phyloP scores from a whole-genome alignment of 306 rosid genomes.

The Malus sieversii region DNA sequence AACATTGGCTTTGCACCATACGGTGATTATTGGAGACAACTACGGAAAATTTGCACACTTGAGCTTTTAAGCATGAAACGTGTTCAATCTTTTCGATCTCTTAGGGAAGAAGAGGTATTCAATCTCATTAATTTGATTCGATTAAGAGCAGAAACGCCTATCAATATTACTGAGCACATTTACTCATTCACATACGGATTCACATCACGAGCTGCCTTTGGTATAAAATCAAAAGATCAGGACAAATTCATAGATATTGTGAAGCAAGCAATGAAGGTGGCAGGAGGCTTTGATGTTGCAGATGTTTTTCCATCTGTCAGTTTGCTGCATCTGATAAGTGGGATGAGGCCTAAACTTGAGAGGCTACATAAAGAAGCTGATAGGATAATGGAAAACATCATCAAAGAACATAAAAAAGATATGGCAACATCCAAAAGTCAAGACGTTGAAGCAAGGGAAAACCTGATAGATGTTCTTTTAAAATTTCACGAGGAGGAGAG shows the following conservation, averaged over 20 bases:
- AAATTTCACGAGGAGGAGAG: not conserved
- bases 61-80: constrained; percentile 23
- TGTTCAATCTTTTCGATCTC: constrained; percentile 1
- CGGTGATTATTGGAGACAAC: not conserved
- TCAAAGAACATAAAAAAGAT: not conserved
- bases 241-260: not conserved
- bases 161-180: constrained; percentile 16
- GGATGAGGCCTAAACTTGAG: constrained; percentile 19
- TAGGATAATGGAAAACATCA: not conserved
- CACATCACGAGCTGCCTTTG: constrained; percentile 23
- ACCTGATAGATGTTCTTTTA: constrained; percentile 11
- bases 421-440: not conserved
- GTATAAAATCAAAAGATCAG: constrained; percentile 14
- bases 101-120: constrained; percentile 24
- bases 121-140: not conserved
- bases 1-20: not conserved
- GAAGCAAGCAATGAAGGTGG: not conserved
- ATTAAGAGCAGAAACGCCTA: not conserved
- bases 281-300: constrained; percentile 14
- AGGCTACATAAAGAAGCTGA: constrained; percentile 7
- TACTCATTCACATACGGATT: not conserved
- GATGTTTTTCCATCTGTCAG: constrained; percentile 27
- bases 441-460: not conserved
- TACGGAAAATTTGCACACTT: constrained; percentile 10
- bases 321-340: constrained; percentile 9